Evolutionary conservation across 1,139 yeast genomes (phyloP).

Genomic region (Pneumocystis jirovecii): DNA sequence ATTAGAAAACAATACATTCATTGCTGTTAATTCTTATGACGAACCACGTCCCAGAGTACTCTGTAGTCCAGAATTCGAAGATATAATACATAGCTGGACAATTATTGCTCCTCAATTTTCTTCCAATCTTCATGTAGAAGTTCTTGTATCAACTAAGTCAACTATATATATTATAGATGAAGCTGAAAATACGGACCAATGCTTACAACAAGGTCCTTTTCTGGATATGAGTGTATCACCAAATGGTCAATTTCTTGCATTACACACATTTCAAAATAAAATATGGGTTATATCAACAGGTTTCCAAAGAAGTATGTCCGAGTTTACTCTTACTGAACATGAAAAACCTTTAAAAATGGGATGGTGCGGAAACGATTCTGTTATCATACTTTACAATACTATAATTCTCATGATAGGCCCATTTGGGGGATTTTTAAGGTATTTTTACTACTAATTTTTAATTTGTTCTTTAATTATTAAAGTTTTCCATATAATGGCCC

Average conservation of each 20-base stretch:
- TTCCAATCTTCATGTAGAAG: conserved; percentile 23
- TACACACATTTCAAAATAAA: conserved; percentile 35
- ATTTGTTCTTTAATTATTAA: conserved; percentile 18
- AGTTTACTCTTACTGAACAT: conserved; percentile 26
- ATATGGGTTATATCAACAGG: conserved; percentile 41
- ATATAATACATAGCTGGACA: conserved; percentile 22
- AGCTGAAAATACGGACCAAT: conserved; percentile 19
- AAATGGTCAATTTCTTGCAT: conserved; percentile 44
- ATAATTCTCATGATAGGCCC: conserved; percentile 64
- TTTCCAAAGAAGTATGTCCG: conserved; percentile 40
- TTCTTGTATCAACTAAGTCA: conserved; percentile 20
- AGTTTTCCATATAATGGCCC: not conserved
- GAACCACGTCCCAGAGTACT: conserved; percentile 23
- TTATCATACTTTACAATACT: conserved; percentile 43
- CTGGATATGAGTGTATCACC: conserved; percentile 41
- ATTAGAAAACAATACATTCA: conserved; percentile 24
- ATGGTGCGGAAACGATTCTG: conserved; percentile 85
- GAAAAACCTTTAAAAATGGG: conserved; percentile 30
- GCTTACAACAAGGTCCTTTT: conserved; percentile 45
- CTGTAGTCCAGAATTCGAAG: conserved; percentile 12
- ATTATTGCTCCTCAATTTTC: conserved; percentile 22
- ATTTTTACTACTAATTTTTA: conserved; percentile 31
- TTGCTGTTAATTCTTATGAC: conserved; percentile 23
- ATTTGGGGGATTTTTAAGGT: conserved; percentile 39
- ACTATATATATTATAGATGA: conserved; percentile 20